Evolutionary conservation across 2,329 filamentous ascomycete genomes (phyloP).

Genomic region (Microsporum audouinii): DNA sequence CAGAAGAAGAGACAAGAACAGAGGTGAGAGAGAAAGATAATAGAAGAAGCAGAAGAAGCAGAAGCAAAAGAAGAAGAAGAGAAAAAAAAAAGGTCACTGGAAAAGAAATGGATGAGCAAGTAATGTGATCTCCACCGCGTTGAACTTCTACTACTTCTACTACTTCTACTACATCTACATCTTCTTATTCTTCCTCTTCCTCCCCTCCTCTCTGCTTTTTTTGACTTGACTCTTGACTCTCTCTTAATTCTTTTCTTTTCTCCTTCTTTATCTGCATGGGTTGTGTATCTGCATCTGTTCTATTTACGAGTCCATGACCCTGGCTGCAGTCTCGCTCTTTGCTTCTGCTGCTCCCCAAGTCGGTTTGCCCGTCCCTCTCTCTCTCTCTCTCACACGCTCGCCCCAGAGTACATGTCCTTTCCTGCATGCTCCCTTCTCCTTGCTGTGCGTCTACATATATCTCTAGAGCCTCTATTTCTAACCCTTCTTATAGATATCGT

Average conservation of each 20-base stretch:
- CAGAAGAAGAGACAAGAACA: not conserved
- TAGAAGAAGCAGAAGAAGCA: not conserved
- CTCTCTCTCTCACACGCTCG: not conserved
- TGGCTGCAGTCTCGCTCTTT: slow-evolving; percentile 19
- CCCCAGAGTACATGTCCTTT: not conserved
- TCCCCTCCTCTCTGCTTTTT: not conserved
- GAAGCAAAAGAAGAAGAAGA: not conserved
- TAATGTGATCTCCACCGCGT: slow-evolving; percentile 3
- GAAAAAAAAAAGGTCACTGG: not conserved
- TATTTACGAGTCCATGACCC: slow-evolving; percentile 21
- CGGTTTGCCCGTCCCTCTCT: slow-evolving; percentile 16
- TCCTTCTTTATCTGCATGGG: slow-evolving; percentile 8
- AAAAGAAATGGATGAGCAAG: not conserved
- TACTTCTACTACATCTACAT: not conserved
- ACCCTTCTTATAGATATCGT: not conserved
- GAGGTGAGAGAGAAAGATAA: not conserved
- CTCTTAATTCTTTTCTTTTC: slow-evolving; percentile 3
- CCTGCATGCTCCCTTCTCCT: not conserved
- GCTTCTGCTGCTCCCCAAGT: slow-evolving; percentile 27
- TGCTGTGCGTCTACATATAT: not conserved
- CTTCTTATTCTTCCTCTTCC: not conserved
- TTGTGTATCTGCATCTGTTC: slow-evolving; percentile 13
- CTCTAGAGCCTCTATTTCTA: not conserved
- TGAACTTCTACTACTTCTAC: not conserved
- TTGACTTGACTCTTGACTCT: not conserved